phyloP scores from a whole-genome alignment of 306 rosid genomes.

The Medicago arabica region DNA sequence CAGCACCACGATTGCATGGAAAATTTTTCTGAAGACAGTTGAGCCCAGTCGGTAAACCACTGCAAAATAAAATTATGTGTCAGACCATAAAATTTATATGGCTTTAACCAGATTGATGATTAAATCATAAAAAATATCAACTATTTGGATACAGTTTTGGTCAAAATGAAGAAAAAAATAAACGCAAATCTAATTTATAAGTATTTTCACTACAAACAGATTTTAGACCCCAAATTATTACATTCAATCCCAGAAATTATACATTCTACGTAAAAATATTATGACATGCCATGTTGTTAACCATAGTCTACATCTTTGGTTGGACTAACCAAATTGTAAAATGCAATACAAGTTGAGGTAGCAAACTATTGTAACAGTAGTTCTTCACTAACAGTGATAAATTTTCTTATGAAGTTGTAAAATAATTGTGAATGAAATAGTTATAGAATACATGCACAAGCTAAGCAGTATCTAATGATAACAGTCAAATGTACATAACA shows the following conservation, averaged over 20 bases:
- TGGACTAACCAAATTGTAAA: too few species aligned
- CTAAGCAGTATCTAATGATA: not conserved
- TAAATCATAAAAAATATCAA: not conserved
- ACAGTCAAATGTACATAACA: too few species aligned
- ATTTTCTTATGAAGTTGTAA: not conserved
- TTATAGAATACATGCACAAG: not conserved
- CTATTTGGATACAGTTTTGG: not conserved
- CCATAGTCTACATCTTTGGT: too few species aligned
- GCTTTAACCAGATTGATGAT: not conserved
- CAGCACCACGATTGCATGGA: slow-evolving; percentile 65
- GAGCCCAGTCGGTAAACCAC: slow-evolving; percentile 69
- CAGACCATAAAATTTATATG: not conserved
- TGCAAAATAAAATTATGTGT: slow-evolving; percentile 43
- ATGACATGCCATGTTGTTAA: too few species aligned
- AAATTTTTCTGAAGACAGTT: slow-evolving; percentile 73
- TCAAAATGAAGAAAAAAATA: too few species aligned
- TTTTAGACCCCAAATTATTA: slow-evolving; percentile 3
- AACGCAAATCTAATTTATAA: too few species aligned
- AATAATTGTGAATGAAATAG: not conserved
- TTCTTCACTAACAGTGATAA: not conserved
- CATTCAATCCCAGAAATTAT: too few species aligned
- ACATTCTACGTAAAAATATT: too few species aligned
- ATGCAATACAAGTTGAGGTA: not conserved
- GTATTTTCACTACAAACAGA: not conserved
- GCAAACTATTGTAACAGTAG: not conserved